phyloP scores from a whole-genome alignment of 164 flowering plant species.

The Stephania cephalantha region DNA sequence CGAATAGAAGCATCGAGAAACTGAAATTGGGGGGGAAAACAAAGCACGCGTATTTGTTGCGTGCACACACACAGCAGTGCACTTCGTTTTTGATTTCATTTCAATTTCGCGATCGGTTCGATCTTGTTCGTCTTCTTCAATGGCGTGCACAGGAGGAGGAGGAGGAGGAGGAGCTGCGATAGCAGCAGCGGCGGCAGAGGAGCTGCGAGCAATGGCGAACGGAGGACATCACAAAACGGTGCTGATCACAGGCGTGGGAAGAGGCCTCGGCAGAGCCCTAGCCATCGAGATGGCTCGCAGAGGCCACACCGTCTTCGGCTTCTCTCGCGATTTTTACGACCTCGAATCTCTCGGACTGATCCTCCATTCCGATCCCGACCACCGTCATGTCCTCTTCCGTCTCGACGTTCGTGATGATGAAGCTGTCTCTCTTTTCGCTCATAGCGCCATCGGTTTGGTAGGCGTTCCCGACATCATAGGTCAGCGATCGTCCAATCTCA shows the following conservation, averaged over 20 bases:
- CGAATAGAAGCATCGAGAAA: too few relatives aligned
- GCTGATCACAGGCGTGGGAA: conserved; percentile 79
- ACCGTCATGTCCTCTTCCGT: too few relatives aligned
- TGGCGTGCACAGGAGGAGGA: too few relatives aligned
- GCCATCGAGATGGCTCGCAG: conserved; percentile 68
- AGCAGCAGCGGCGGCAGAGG: not conserved
- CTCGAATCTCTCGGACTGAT: conserved; percentile 49
- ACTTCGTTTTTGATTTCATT: too few relatives aligned
- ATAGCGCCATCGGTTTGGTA: conserved; percentile 52
- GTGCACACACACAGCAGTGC: too few relatives aligned
- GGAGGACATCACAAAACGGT: conserved; percentile 15
- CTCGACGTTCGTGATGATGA: not conserved
- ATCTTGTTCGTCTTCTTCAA: too few relatives aligned
- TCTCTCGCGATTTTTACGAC: conserved; percentile 65
- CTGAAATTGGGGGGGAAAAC: too few relatives aligned
- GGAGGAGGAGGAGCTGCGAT: too few relatives aligned
- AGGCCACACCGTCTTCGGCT: conserved; percentile 82
- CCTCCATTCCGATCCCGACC: conserved; percentile 23
- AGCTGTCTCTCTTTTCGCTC: conserved; percentile 62
- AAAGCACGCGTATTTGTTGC: too few relatives aligned
- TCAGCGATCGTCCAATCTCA: conserved; percentile 12
- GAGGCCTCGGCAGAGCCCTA: conserved; percentile 80
- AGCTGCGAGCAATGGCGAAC: not conserved
- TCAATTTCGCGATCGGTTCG: too few relatives aligned
- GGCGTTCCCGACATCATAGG: conserved; percentile 77